Conservation (phyloP, 352 stramenopile species). For the Phytophthora crassamura region DNA sequence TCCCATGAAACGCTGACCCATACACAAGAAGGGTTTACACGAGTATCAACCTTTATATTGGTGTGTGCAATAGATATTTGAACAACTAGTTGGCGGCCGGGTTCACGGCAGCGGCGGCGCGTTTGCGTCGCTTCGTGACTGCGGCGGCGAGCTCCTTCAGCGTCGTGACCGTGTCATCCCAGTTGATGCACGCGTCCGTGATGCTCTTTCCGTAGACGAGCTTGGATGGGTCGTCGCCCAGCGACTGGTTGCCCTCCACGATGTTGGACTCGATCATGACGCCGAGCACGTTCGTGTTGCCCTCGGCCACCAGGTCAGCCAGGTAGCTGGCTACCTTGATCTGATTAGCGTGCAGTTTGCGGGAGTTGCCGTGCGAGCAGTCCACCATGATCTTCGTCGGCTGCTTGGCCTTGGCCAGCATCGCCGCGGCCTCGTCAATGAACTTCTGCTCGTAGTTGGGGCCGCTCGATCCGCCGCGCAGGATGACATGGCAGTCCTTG, state of each 20-base stretch:
- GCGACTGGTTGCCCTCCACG: conserved; percentile 85
- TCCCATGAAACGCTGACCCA: no score
- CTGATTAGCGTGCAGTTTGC: conserved; percentile 87
- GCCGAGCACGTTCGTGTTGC: conserved; percentile 74
- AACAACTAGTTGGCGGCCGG: conserved; percentile 26
- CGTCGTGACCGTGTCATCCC: conserved; percentile 76
- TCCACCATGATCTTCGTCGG: conserved; percentile 87
- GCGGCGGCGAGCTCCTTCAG: conserved; percentile 66
- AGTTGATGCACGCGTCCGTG: conserved; percentile 88
- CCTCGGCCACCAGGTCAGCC: conserved; percentile 62
- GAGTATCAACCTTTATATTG: conserved; percentile 26
- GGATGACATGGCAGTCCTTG: conserved; percentile 85
- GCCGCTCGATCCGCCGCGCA: conserved; percentile 72
- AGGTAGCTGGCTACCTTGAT: conserved; percentile 78
- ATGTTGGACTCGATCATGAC: conserved; percentile 93
- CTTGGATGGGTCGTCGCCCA: conserved; percentile 68
- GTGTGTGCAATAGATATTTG: conserved; percentile 24
- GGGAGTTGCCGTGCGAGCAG: conserved; percentile 90
- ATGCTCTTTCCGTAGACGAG: conserved; percentile 89
- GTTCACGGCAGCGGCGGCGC: conserved; percentile 16
- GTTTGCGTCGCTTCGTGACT: conserved; percentile 57
- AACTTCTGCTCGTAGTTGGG: conserved; percentile 86
- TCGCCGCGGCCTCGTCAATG: conserved; percentile 65
- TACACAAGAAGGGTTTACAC: no score
- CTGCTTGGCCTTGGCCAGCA: conserved; percentile 75